Base-by-base conservation (phyloP, 768 basidiomycete species). In the Boletus reticulatus region DNA sequence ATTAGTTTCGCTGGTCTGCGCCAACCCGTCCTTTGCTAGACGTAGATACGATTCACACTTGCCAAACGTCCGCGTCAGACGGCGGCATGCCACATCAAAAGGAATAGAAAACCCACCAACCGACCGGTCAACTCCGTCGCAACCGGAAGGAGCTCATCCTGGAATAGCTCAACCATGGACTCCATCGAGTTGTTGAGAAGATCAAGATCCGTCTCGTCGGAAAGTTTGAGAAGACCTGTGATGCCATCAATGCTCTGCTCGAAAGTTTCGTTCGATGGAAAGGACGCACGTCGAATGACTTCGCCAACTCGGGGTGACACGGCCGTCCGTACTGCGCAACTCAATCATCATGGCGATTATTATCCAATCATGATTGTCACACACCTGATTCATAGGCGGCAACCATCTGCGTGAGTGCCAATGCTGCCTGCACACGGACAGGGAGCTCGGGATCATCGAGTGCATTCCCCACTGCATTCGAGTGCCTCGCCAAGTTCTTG, bases 201-300 rank as follows among this genome's bases (percentile, higher is more conserved):
- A 67, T 95, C 92, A 43, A 96, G 75, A 68, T 95, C 93, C 43
- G 91, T 92, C 72, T 94, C 90, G 67, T 94, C 89, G n/a, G 89
- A 85, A 43, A 96, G 78, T 69, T 91, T 92, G 62, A 94, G 80
- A n/a, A 94, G 76, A 67, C 89, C 91, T 91, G 57, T 14, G 6
- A 50, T 13, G n/a, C 1, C 29, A 53, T 56, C 43, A 65, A 14
- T 16, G 3, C 13, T 6, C 47, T 2, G 10, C 16, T 39, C 38
- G 16, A 32, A 4, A 20, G 5, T 29, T 49, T 13, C 20, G 37
- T 50, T n/a, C 32, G 20, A 32, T 19, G 56, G 16, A 20, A 17
- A 24, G 7, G 48, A 57, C 73, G 41, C 60, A 88, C 90, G 88
- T 77, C 93, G 89, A 55, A 95, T 84, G 68, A 95, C 89, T 69